Conservation (phyloP, 768 basidiomycete species). For the Candolleomyces aberdarensis region DNA sequence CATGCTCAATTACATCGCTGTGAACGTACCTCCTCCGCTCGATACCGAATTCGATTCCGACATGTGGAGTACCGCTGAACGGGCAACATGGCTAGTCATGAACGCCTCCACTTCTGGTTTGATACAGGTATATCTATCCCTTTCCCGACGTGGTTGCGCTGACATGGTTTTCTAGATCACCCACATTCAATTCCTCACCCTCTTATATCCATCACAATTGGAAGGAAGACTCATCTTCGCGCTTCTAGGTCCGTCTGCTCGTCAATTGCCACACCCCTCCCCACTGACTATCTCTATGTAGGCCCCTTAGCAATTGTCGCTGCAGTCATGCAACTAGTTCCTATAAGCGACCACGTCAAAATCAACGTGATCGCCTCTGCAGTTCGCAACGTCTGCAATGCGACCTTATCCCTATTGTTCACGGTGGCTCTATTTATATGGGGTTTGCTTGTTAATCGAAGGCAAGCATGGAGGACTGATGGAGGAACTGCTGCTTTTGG, state of each 20-base stretch:
- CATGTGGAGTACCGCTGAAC: slow-evolving; percentile 62
- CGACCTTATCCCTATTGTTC: slow-evolving; percentile 93
- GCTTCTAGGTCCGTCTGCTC: slow-evolving; percentile 61
- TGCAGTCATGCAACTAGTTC: slow-evolving; percentile 80
- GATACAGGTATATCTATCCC: slow-evolving; percentile 66
- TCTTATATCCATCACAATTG: slow-evolving; percentile 87
- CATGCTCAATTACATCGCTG: slow-evolving; percentile 90
- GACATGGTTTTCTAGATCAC: slow-evolving; percentile 59
- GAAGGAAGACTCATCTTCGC: slow-evolving; percentile 85
- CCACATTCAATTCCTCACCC: slow-evolving; percentile 95
- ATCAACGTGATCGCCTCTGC: slow-evolving; percentile 62
- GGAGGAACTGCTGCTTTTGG: slow-evolving; percentile 97
- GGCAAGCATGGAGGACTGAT: slow-evolving; percentile 93
- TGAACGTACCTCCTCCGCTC: slow-evolving; percentile 62
- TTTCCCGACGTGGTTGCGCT: background rate
- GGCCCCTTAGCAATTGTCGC: slow-evolving; percentile 85
- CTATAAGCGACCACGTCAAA: slow-evolving; percentile 44
- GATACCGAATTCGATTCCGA: slow-evolving; percentile 25
- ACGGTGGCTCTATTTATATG: slow-evolving; percentile 86
- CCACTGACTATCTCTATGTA: slow-evolving; percentile 18
- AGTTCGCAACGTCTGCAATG: slow-evolving; percentile 92
- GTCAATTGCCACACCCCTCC: background rate
- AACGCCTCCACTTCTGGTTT: slow-evolving; percentile 81
- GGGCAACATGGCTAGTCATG: slow-evolving; percentile 82
- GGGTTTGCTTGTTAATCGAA: slow-evolving; percentile 88